A percentile compares a stretch with the other conserved stretches of the same genome.
phyloP scores from a whole-genome alignment of 371 early-diverging fungal genomes.

The Globomyces sp. region DNA sequence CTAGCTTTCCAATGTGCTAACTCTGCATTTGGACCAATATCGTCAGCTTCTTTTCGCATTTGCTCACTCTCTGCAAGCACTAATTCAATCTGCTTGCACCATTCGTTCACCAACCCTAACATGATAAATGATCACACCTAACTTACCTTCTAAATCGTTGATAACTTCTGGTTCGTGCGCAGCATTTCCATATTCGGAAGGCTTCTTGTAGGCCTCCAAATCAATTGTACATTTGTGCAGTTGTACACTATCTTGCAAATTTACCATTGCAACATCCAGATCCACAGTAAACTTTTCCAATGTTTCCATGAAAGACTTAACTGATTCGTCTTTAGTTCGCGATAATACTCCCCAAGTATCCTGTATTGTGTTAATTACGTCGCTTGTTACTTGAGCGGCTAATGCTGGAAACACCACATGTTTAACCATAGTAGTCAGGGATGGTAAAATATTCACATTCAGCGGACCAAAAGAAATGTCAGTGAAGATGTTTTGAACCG shows the following conservation, averaged over 20 bases:
- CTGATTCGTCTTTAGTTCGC: slow-evolving; percentile 44
- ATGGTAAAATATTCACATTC: slow-evolving; percentile 49
- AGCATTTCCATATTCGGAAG: slow-evolving; percentile 53
- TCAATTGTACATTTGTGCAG: slow-evolving; percentile 47
- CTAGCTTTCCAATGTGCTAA: slow-evolving; percentile 64
- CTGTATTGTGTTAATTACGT: slow-evolving; percentile 23
- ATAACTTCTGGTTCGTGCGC: slow-evolving; percentile 56
- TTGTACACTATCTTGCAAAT: slow-evolving; percentile 54
- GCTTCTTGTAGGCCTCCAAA: slow-evolving; percentile 50
- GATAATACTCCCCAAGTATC: slow-evolving; percentile 60
- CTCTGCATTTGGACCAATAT: slow-evolving; percentile 65
- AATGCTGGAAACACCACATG: slow-evolving; percentile 57
- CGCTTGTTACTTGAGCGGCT: slow-evolving; percentile 45
- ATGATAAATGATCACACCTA: background rate
- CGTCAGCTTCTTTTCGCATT: slow-evolving; percentile 67
- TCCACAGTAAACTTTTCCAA: slow-evolving; percentile 55
- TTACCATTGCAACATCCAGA: slow-evolving; percentile 59
- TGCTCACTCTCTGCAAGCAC: slow-evolving; percentile 63
- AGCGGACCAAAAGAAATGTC: slow-evolving; percentile 54
- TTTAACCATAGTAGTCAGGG: slow-evolving; percentile 54
- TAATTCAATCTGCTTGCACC: slow-evolving; percentile 67
- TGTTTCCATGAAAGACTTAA: slow-evolving; percentile 51
- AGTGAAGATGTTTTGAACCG: slow-evolving; percentile 43
- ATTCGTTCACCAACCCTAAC: slow-evolving; percentile 51
- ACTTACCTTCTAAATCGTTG: slow-evolving; percentile 50